phyloP scores from a whole-genome alignment of 1,284 basidiomycete species.

The Marasmius tenuissimus region DNA sequence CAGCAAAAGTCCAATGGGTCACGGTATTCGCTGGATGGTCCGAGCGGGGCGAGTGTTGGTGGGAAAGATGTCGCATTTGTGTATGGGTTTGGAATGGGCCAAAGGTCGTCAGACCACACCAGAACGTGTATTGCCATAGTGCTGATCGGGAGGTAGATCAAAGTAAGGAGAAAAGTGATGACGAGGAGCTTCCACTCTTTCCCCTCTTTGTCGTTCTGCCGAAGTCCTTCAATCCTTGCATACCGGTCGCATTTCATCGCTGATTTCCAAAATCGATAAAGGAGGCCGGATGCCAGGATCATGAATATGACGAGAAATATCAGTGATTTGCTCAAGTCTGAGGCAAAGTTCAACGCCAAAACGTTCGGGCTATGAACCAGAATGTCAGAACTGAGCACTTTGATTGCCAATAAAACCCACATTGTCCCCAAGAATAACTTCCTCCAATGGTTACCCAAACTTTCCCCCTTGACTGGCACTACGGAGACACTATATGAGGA shows the following conservation, averaged over 20 bases:
- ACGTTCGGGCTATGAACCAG: slow-evolving; percentile 56
- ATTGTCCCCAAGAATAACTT: slow-evolving; percentile 65
- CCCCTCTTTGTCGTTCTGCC: slow-evolving; percentile 39
- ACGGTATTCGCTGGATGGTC: slow-evolving; percentile 55
- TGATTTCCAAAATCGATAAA: slow-evolving; percentile 56
- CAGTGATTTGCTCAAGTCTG: slow-evolving; percentile 52
- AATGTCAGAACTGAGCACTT: slow-evolving; percentile 3
- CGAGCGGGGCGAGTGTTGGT: slow-evolving; percentile 48
- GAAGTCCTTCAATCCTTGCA: slow-evolving; percentile 54
- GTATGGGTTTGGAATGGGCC: slow-evolving; percentile 72
- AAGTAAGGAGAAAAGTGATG: slow-evolving; percentile 61
- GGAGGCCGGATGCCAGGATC: slow-evolving; percentile 47
- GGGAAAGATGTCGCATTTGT: slow-evolving; percentile 53
- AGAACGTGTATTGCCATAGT: slow-evolving; percentile 72
- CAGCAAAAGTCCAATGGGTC: slow-evolving; percentile 78
- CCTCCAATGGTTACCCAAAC: slow-evolving; percentile 48
- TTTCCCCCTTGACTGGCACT: slow-evolving; percentile 44
- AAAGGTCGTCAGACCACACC: slow-evolving; percentile 74
- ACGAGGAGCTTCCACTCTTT: slow-evolving; percentile 54
- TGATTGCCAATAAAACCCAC: slow-evolving; percentile 34
- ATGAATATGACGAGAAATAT: slow-evolving; percentile 58
- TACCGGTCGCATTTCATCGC: slow-evolving; percentile 49
- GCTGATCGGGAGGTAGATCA: slow-evolving; percentile 69
- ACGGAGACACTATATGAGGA: neutral
- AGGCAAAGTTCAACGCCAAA: slow-evolving; percentile 66